Evolutionary conservation across 164 flowering plant genomes (phyloP).

Genomic region (Aristolochia contorta): DNA sequence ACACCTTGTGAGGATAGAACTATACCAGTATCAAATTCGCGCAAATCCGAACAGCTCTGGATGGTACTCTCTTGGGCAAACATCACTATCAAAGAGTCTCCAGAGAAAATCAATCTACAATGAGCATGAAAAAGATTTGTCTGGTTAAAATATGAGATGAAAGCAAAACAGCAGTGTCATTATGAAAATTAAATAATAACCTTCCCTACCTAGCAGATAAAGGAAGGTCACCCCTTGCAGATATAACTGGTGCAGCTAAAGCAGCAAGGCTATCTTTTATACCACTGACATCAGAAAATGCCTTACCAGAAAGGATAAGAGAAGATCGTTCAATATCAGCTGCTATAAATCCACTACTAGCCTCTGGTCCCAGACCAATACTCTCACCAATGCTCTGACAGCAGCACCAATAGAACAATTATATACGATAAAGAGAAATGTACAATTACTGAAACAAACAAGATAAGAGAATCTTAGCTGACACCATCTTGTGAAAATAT

Average conservation of each 20-base stretch:
- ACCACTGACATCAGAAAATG: too few species aligned
- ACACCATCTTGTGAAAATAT: background rate
- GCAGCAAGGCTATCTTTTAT: too few species aligned
- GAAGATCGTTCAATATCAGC: too few species aligned
- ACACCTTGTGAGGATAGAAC: constrained; percentile 40
- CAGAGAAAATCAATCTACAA: too few species aligned
- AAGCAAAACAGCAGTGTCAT: too few species aligned
- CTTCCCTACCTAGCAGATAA: constrained; percentile 33
- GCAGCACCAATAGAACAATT: constrained; percentile 9
- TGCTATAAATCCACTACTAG: too few species aligned
- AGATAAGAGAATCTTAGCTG: background rate
- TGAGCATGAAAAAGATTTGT: constrained; percentile 18
- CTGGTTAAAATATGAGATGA: background rate
- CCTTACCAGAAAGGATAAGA: too few species aligned
- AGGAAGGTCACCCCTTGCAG: constrained; percentile 43
- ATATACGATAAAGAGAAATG: too few species aligned
- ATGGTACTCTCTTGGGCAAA: constrained; percentile 39
- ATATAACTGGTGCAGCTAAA: constrained; percentile 37
- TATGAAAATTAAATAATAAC: background rate
- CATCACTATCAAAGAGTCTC: constrained; percentile 29
- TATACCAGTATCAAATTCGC: too few species aligned
- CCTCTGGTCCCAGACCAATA: constrained; percentile 30
- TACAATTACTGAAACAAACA: background rate
- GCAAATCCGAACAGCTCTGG: constrained; percentile 21
- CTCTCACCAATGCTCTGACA: constrained; percentile 27